Evolutionary conservation across 2,329 filamentous ascomycete species (phyloP).

Genomic region (Penicillium polonicum): DNA sequence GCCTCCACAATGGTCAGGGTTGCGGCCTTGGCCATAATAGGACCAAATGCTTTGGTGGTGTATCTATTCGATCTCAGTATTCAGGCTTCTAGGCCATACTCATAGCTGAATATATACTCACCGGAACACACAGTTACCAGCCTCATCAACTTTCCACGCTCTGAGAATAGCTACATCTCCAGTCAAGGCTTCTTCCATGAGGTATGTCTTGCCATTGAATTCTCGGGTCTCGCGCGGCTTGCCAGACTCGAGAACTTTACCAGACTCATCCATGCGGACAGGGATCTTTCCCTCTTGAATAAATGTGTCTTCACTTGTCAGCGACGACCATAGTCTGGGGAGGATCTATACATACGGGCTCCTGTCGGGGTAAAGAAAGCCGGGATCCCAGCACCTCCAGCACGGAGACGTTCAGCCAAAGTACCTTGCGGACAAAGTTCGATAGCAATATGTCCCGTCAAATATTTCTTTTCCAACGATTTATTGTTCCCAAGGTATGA

Average conservation of each 20-base stretch:
- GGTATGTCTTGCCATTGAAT: slow-evolving; percentile 69
- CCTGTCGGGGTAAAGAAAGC: slow-evolving; percentile 80
- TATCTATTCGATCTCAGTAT: slow-evolving; percentile 41
- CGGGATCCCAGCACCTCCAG: slow-evolving; percentile 73
- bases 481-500: slow-evolving; percentile 79
- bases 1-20: slow-evolving; percentile 78
- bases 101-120: slow-evolving; percentile 34
- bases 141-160: slow-evolving; percentile 72
- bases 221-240: slow-evolving; percentile 67
- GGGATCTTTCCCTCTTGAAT: slow-evolving; percentile 49
- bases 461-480: slow-evolving; percentile 69
- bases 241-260: slow-evolving; percentile 72
- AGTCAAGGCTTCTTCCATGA: slow-evolving; percentile 74
- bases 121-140: slow-evolving; percentile 77
- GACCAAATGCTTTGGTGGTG: slow-evolving; percentile 72
- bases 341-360: slow-evolving; percentile 50
- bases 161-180: slow-evolving; percentile 76
- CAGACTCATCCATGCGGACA: slow-evolving; percentile 78
- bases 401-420: slow-evolving; percentile 56
- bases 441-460: slow-evolving; percentile 70
- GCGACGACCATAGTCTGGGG: neutral
- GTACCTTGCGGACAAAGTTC: slow-evolving; percentile 73
- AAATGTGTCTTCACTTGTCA: slow-evolving; percentile 30
- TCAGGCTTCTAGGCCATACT: too few relatives aligned
- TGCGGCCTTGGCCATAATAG: slow-evolving; percentile 79